These are phyloP conservation scores for Hyaloscypha variabilis DNA, from an alignment of 495 filamentous ascomycete genomes.

Conservation along the genomic window DNA sequence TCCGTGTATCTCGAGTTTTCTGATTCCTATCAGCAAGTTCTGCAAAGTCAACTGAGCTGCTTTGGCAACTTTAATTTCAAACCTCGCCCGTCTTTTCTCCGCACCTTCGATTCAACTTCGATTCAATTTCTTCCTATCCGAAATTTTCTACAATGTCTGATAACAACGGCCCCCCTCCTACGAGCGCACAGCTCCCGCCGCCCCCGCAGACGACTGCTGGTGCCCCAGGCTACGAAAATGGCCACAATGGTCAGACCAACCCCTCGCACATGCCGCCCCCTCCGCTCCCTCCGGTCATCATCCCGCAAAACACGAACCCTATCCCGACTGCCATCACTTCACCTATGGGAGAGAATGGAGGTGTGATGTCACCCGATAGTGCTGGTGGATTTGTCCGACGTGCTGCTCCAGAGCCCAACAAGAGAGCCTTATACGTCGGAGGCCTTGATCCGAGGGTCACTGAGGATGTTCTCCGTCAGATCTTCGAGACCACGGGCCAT, in stretches of 20 bases:
- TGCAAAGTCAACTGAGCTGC: conserved; percentile 14
- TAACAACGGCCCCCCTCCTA: conserved; percentile 57
- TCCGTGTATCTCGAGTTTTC: conserved; percentile 26
- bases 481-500: conserved; percentile 98
- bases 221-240: conserved; percentile 69
- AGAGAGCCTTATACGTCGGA: conserved; percentile 95
- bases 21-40: conserved; percentile 13
- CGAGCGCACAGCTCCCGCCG: conserved; percentile 61
- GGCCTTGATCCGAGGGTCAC: conserved; percentile 94
- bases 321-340: conserved; percentile 93
- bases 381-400: conserved; percentile 83
- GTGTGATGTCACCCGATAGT: conserved; percentile 81
- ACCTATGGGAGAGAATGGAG: conserved; percentile 68
- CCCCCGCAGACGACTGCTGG: conserved; percentile 68
- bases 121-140: conserved; percentile 17
- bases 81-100: conserved; percentile 14
- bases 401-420: conserved; percentile 96
- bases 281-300: conserved; percentile 83
- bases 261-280: conserved; percentile 89
- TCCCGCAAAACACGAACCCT: conserved; percentile 95
- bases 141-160: conserved; percentile 62
- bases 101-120: neutral
- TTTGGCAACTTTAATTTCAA: conserved; percentile 21
- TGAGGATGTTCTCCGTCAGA: conserved; percentile 94
- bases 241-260: conserved; percentile 63